Evolutionary conservation across 2,329 filamentous ascomycete genomes (phyloP).

Genomic region (Mycosphaerella sp.): DNA sequence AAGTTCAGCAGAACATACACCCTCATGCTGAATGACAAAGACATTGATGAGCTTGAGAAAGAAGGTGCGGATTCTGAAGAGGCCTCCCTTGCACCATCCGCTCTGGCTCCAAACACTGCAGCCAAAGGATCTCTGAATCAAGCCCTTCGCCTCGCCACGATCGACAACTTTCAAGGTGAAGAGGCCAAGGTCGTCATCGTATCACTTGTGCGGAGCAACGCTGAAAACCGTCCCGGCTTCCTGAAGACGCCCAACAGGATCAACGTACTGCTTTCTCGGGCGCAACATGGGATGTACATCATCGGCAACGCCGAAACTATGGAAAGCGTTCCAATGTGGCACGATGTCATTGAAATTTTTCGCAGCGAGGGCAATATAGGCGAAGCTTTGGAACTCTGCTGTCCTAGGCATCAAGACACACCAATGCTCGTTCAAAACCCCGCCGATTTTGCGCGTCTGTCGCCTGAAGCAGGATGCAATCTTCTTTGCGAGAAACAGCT

Average conservation of each 20-base stretch:
- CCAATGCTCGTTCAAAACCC: constrained; percentile 47
- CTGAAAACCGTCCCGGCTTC: constrained; percentile 53
- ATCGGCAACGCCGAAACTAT: constrained; percentile 53
- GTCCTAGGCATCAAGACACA: constrained; percentile 53
- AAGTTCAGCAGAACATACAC: constrained; percentile 4
- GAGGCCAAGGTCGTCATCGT: constrained; percentile 66
- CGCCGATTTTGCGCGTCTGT: constrained; percentile 51
- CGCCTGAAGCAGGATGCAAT: constrained; percentile 58
- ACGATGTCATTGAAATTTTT: constrained; percentile 51
- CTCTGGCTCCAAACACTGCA: constrained; percentile 1
- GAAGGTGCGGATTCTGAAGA: constrained; percentile 3
- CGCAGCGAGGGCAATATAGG: constrained; percentile 44
- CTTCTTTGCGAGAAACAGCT: constrained; percentile 44
- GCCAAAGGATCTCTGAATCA: constrained; percentile 5
- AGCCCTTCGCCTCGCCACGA: constrained; percentile 32
- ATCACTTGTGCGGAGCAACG: constrained; percentile 65
- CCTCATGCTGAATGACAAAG: constrained; percentile 55
- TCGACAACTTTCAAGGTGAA: constrained; percentile 69
- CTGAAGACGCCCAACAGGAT: constrained; percentile 60
- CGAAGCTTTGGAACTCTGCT: constrained; percentile 47
- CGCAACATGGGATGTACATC: constrained; percentile 64
- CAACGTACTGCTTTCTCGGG: constrained; percentile 62
- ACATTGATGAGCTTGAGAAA: constrained; percentile 8
- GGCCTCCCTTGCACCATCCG: background rate
- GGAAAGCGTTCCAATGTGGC: constrained; percentile 56